Evolutionary conservation across 1,284 basidiomycete species (phyloP), one percentile per base, ranked within the genome.

Genomic region (Ceratobasidium sp.): DNA sequence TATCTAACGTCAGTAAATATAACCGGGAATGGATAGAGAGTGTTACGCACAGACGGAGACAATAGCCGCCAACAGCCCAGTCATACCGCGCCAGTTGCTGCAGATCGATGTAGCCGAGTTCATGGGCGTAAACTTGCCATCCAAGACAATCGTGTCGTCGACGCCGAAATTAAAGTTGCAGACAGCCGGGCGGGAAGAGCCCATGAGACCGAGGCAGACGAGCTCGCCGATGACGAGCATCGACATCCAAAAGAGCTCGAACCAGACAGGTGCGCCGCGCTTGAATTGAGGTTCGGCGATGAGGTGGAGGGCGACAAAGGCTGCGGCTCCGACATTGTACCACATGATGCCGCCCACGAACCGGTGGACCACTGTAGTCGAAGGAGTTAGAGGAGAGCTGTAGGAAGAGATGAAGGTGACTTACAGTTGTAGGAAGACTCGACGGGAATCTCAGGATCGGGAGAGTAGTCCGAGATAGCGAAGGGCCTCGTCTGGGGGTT

Each of bases 291-390:
- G 79, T 23, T 83, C 81, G 46, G 80, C 78, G 60, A 82, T 79
- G 79, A 81, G 80, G 63, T 83, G 82, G 81, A 86, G 85, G 3
- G 84, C 84, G 15, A 82, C 79, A 26, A 85, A 83, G 13, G 83
- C 80, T 2, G 84, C 70, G 71, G 77, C 33, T 18, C 40, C 71
- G 60, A 78, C 23, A 66, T 80, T 80, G 77, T 64, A 76, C 28
- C 33, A 76, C 61, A 76, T 53, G 61, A 66, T 66, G 12, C 61
- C 72, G 33, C 20, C 15, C 15, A 51, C 44, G 51, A 40, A 18
- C 12, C 33, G 39, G 18, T 23, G 46, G 26, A 76, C 23, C 49
- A 10, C 72, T 76, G 53, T 33, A 28, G 66, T 4, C 23, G 39
- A 68, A 26, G 46, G n/a, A 5, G 12, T 44, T 46, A 66, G 46